phyloP scores from a whole-genome alignment of 2,329 filamentous ascomycete genomes.

The Sarocladium oryzae region DNA sequence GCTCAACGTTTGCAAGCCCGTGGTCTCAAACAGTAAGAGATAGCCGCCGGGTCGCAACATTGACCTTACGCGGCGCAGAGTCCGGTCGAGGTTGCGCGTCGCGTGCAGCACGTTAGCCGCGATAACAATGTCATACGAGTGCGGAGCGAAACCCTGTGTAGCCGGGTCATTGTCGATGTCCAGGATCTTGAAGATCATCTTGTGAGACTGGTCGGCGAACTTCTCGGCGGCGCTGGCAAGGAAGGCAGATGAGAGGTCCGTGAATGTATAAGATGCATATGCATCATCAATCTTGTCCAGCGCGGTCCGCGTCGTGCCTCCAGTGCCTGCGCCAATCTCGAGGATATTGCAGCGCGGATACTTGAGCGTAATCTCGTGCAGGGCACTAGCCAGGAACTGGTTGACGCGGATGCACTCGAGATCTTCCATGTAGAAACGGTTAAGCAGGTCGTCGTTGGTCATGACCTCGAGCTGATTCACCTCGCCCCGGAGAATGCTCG shows the following conservation, averaged over 20 bases:
- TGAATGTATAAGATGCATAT: conserved; percentile 25
- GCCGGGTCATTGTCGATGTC: conserved; percentile 13
- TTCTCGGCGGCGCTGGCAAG: conserved; percentile 17
- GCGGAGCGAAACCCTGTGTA: neutral
- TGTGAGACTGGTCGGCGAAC: neutral
- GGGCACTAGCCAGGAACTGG: conserved; percentile 10
- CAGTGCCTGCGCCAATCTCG: conserved; percentile 35
- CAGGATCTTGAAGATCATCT: conserved; percentile 18
- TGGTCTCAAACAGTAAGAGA: conserved; percentile 18
- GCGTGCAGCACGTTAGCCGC: conserved; percentile 19
- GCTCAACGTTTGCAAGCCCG: neutral
- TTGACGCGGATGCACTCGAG: conserved; percentile 11
- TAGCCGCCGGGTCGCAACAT: conserved; percentile 20
- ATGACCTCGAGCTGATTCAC: conserved; percentile 13
- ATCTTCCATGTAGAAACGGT: conserved; percentile 14
- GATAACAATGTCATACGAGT: conserved; percentile 26
- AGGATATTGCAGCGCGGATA: conserved; percentile 20
- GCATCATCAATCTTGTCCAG: conserved; percentile 23
- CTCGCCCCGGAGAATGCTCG: conserved; percentile 10
- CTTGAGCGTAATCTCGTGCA: conserved; percentile 11
- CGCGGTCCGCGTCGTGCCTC: conserved; percentile 28
- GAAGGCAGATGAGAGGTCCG: conserved; percentile 28
- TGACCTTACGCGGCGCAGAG: conserved; percentile 3
- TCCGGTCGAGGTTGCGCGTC: conserved; percentile 16
- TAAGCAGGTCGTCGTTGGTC: conserved; percentile 12